Evolutionary conservation across 2,329 filamentous ascomycete species (phyloP).

Genomic region (Alternaria ventricosa): DNA sequence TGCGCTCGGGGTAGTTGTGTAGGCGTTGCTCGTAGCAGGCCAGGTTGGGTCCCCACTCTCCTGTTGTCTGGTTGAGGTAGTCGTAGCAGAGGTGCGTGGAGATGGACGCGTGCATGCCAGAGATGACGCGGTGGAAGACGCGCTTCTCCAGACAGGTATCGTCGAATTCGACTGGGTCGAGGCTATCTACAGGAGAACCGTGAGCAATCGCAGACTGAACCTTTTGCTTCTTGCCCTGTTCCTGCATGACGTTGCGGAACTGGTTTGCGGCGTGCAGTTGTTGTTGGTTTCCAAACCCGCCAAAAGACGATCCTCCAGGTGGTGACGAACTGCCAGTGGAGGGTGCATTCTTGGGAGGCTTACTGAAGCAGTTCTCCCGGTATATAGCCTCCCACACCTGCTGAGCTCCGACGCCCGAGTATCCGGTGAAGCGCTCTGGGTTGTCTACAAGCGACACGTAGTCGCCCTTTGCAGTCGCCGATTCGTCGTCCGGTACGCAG

Average conservation of each 20-base stretch:
- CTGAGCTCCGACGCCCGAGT: slow-evolving; percentile 80
- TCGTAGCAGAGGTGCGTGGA: slow-evolving; percentile 96
- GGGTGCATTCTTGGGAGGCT: slow-evolving; percentile 45
- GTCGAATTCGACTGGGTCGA: slow-evolving; percentile 75
- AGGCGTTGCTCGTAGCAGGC: slow-evolving; percentile 88
- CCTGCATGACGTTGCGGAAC: slow-evolving; percentile 65
- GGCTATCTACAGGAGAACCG: slow-evolving; percentile 63
- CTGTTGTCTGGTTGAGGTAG: slow-evolving; percentile 93
- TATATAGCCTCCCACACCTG: slow-evolving; percentile 98
- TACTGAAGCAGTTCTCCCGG: slow-evolving; percentile 91
- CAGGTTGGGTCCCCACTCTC: slow-evolving; percentile 89
- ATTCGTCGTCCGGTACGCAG: slow-evolving; percentile 94
- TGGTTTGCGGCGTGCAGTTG: slow-evolving; percentile 64
- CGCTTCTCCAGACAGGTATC: slow-evolving; percentile 97
- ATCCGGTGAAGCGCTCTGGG: slow-evolving; percentile 94
- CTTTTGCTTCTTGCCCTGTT: slow-evolving; percentile 67
- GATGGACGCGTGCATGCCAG: slow-evolving; percentile 98
- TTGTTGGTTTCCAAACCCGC: slow-evolving; percentile 52
- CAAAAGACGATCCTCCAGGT: slow-evolving; percentile 49
- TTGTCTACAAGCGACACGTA: slow-evolving; percentile 95
- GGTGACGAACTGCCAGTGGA: slow-evolving; percentile 42
- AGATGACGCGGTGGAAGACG: slow-evolving; percentile 95
- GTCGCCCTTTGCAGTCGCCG: slow-evolving; percentile 83
- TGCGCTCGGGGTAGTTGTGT: slow-evolving; percentile 82
- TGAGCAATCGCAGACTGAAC: slow-evolving; percentile 62